Evolutionary conservation across 2,329 filamentous ascomycete species (phyloP).

Genomic region (Colletotrichum endophyticum): DNA sequence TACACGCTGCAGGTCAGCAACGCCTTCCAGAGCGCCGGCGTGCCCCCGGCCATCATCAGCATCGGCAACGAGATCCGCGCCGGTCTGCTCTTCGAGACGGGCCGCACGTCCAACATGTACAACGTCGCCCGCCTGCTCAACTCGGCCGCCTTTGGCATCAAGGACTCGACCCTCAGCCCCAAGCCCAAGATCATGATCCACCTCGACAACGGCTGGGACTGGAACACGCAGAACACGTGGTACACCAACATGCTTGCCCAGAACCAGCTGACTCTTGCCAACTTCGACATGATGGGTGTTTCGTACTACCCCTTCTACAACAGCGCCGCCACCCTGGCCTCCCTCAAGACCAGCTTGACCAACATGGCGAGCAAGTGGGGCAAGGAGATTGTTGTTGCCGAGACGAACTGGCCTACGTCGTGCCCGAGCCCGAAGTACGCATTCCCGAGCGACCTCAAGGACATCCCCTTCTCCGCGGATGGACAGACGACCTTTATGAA

Average conservation of each 20-base stretch:
- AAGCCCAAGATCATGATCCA: conserved; percentile 76
- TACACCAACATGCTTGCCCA: conserved; percentile 62
- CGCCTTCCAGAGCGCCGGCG: conserved; percentile 58
- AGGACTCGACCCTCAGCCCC: conserved; percentile 60
- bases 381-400: conserved; percentile 72
- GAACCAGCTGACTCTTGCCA: conserved; percentile 53
- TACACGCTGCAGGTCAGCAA: conserved; percentile 70
- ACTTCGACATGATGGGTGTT: conserved; percentile 76
- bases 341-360: conserved; percentile 58
- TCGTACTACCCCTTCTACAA: conserved; percentile 78
- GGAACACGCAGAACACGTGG: conserved; percentile 68
- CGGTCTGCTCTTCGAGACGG: conserved; percentile 71
- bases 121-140: conserved; percentile 70
- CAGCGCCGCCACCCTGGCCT: conserved; percentile 59
- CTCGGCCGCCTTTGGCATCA: conserved; percentile 68
- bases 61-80: conserved; percentile 77
- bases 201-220: conserved; percentile 78
- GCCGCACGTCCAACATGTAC: conserved; percentile 55
- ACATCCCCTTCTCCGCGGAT: conserved; percentile 65
- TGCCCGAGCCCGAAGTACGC: conserved; percentile 62
- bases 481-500: conserved; percentile 69
- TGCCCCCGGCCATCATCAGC: conserved; percentile 66
- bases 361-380: conserved; percentile 66
- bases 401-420: conserved; percentile 72
- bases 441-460: conserved; percentile 65